Conservation (phyloP, 2,329 filamentous ascomycete species). For the Corynespora cassiicola region DNA sequence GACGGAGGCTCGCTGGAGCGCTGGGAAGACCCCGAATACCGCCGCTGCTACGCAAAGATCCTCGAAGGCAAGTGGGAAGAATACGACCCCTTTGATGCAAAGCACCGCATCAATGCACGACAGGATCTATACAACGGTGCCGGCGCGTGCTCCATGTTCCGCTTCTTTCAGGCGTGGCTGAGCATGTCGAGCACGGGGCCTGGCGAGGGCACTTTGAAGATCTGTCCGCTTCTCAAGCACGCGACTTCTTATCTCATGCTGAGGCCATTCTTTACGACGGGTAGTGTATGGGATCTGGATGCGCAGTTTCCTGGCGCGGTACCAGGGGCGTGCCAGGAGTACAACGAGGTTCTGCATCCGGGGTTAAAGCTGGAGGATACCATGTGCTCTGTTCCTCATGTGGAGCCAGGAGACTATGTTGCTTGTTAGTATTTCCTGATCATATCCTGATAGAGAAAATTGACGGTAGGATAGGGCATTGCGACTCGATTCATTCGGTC, state of each 20-base stretch:
- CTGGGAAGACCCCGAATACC: conserved; percentile 1
- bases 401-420: conserved; percentile 2
- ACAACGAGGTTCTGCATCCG: not conserved
- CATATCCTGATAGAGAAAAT: not conserved
- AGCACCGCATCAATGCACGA: not conserved
- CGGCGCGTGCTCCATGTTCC: conserved; percentile 2
- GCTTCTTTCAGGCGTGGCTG: conserved; percentile 1
- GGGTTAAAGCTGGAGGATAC: not conserved
- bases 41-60: not conserved
- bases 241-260: conserved; percentile 1
- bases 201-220: not conserved
- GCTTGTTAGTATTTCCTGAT: not conserved
- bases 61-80: conserved; percentile 2
- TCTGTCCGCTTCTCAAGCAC: not conserved
- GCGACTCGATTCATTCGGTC: conserved; percentile 1
- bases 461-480: not conserved
- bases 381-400: not conserved
- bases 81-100: conserved; percentile 2
- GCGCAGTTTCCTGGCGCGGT: not conserved
- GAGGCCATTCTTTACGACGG: conserved; percentile 1
- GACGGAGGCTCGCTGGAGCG: conserved; percentile 1
- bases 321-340: not conserved
- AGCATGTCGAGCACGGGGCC: not conserved
- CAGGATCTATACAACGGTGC: conserved; percentile 1
- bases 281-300: not conserved